Evolutionary conservation across 139 green algal species (phyloP), one percentile per base, ranked within the genome.

Genomic region (Marvania coccoides): DNA sequence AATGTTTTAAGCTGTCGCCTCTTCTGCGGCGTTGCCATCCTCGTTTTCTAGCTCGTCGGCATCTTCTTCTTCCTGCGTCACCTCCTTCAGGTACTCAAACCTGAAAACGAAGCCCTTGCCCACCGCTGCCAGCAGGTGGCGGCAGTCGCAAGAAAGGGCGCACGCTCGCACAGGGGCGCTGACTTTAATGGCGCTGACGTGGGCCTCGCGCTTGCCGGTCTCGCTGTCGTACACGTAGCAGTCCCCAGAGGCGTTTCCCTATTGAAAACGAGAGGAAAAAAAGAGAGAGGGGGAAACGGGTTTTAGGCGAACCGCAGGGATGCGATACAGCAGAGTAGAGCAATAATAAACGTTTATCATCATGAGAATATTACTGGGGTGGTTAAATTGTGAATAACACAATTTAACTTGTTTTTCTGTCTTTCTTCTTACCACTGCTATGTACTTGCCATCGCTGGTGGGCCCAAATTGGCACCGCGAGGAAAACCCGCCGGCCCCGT

Each of bases 51-150:
- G 10, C 35, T 59, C 48, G 10, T 59, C 48, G 12, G 19, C 19
- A 51, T 19, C 15, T n/a, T 66, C 6, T 28, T 42, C 12, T 14
- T 66, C 29, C 46, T 55, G 46, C 46, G 8, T 12, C 1, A 26
- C 19, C 9, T 26, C 19, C 34, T 34, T 23, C 51, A 58, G 37
- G 35, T 76, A 72, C 42, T 80, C 70, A 61, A 69, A 85, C 14
- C 83, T 53, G 67, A 90, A 90, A 9, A 90, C 39, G 55, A 85
- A 90, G 48, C 82, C 83, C 48, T 83, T 84, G 33, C 83, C 83
- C 9, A 76, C 14, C 24, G 69, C 76, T 3, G 71, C 69, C 69
- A 86, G 29, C 37, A 90, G 58, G 61, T 90, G 83, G 2, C 77
- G 64, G 63, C 82, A 84, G 58, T 90, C 73, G 4, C 65, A 35